These are phyloP conservation scores for Tetrahymena thermophila DNA, from an alignment of 73 alveolate genomes.

Conservation along the genomic window DNA sequence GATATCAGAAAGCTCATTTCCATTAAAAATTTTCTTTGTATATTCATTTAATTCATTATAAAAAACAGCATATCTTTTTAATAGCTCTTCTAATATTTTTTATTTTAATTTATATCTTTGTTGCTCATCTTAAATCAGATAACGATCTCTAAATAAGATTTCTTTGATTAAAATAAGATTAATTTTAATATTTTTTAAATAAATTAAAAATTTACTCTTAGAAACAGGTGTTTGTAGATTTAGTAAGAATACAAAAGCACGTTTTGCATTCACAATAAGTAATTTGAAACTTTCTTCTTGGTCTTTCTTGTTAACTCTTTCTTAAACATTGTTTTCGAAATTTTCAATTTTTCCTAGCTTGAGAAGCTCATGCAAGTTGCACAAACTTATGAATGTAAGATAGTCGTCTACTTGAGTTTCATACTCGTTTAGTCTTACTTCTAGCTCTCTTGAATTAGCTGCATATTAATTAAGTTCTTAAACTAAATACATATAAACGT, in stretches of 20 bases:
- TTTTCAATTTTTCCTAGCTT: background rate
- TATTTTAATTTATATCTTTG: background rate
- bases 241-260: background rate
- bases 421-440: background rate
- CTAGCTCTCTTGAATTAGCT: background rate
- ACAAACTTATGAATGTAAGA: background rate
- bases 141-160: background rate
- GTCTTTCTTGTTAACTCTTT: background rate
- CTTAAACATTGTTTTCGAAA: background rate
- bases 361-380: background rate
- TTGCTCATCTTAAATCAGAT: background rate
- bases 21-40: background rate
- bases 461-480: background rate
- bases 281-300: background rate
- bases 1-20: background rate
- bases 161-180: background rate
- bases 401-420: background rate
- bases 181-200: too few relatives aligned
- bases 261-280: background rate
- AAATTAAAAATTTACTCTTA: background rate
- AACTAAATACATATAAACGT: background rate
- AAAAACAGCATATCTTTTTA: background rate
- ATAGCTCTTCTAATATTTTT: background rate
- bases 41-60: background rate
- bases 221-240: background rate